These are phyloP conservation scores for Leucaena leucocephala DNA, from an alignment of 306 rosid species.

Conservation along the genomic window DNA sequence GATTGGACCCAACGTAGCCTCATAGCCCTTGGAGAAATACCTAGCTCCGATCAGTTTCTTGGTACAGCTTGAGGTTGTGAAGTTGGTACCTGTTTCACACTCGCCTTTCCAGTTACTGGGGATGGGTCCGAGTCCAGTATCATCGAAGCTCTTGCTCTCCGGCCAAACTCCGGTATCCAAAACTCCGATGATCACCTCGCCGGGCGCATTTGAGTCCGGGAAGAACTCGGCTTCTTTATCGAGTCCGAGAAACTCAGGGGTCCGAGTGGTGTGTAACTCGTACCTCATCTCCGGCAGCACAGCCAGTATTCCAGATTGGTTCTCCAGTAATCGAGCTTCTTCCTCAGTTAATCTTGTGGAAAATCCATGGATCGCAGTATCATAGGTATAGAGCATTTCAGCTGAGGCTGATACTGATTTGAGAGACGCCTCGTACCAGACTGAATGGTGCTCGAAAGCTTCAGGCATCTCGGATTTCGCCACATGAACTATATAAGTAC, in stretches of 20 bases:
- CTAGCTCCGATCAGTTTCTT: constrained; percentile 81
- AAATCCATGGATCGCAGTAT: constrained; percentile 75
- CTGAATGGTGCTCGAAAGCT: constrained; percentile 64
- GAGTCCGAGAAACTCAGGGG: constrained; percentile 87
- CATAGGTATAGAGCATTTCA: constrained; percentile 78
- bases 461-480: constrained; percentile 78
- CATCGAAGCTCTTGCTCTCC: constrained; percentile 88
- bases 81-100: constrained; percentile 74
- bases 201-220: constrained; percentile 49
- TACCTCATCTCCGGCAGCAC: constrained; percentile 70
- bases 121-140: constrained; percentile 70
- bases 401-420: constrained; percentile 61
- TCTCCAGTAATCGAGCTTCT: constrained; percentile 59
- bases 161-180: constrained; percentile 92
- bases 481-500: constrained; percentile 82
- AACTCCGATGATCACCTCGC: constrained; percentile 71
- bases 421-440: constrained; percentile 87
- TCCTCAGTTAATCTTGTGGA: constrained; percentile 66
- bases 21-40: constrained; percentile 67
- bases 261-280: constrained; percentile 91
- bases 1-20: constrained; percentile 79
- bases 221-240: constrained; percentile 42
- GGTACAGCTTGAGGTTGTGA: constrained; percentile 61
- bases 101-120: constrained; percentile 77
- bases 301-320: constrained; percentile 64